Evolutionary conservation across 2,329 filamentous ascomycete species (phyloP), one percentile per base, ranked within the genome.

Genomic region (Arthroderma uncinatum): DNA sequence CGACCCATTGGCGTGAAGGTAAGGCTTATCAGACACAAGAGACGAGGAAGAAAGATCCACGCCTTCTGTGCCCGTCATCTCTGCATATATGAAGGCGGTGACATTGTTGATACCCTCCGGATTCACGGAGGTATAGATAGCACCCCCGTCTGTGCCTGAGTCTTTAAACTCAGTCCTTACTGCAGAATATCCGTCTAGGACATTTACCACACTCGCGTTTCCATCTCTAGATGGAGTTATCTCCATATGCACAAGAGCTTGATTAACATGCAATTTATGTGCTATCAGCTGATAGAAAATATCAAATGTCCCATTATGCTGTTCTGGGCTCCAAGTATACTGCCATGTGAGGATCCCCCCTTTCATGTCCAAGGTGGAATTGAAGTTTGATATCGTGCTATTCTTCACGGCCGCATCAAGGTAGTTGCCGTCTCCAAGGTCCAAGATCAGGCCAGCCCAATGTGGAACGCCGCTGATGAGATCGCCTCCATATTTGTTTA

Each of bases 401-500:
- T 76, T 78, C 50, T 81, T 74, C 1, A 84, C 82, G 0, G 76
- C 80, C 2, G 84, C 81, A 71, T 85, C 79, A 33, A 89, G 73
- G 52, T 80, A 76, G 7, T 73, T 70, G 23, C 75, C 74, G 57
- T 78, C 74, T 2, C 78, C 78, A 2, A 81, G 70, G 55, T 82
- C 76, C 16, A 86, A 73, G 36, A 83, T 68, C 37, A 86, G 70
- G 1, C 80, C 82, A 25, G 77, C 77, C 77, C 83, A 86, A 65
- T 88, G 85, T 5, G 86, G 86, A 14, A 89, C 78, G 23, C 86
- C 86, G 54, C 79, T 81, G 60, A 88, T 85, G 54, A 86, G 83
- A 64, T 89, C 85, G 58, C 80, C 80, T 5, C 84, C 84, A 69
- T 86, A 85, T 62, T 87, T 81, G 57, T 80, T 76, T 44, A 89